phyloP scores from a whole-genome alignment of 306 rosid genomes.

The Lathyrus tuberosus region DNA sequence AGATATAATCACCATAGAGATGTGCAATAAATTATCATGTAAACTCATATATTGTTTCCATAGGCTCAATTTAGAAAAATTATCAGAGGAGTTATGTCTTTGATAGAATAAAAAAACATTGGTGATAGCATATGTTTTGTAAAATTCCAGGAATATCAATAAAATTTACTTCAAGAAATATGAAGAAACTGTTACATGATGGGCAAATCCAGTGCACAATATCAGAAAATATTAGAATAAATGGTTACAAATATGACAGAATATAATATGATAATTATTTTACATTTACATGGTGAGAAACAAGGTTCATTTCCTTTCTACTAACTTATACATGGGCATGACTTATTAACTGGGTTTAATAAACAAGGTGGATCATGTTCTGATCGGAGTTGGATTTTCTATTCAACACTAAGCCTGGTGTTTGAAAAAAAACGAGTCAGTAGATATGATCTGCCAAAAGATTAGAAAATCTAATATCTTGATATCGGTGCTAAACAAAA shows the following conservation, averaged over 20 bases:
- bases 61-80: neutral
- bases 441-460: neutral
- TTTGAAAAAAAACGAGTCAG: neutral
- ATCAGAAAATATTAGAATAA: constrained; percentile 22
- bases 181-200: constrained; percentile 13
- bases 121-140: neutral
- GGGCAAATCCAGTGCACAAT: constrained; percentile 16
- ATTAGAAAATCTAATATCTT: constrained; percentile 1
- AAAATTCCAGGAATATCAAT: constrained; percentile 1
- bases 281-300: constrained; percentile 25
- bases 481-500: constrained; percentile 3
- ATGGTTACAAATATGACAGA: constrained; percentile 20
- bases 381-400: constrained; percentile 21
- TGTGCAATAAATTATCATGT: constrained; percentile 11
- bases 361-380: constrained; percentile 24
- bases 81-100: neutral
- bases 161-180: constrained; percentile 31
- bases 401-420: constrained; percentile 15
- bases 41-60: constrained; percentile 1
- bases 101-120: neutral
- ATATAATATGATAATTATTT: constrained; percentile 15
- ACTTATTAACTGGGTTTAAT: constrained; percentile 11
- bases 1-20: constrained; percentile 15
- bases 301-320: neutral
- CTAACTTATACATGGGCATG: constrained; percentile 12